Conservation (phyloP, 2,329 filamentous ascomycete genomes). For the Dothideomycetes sp. region DNA sequence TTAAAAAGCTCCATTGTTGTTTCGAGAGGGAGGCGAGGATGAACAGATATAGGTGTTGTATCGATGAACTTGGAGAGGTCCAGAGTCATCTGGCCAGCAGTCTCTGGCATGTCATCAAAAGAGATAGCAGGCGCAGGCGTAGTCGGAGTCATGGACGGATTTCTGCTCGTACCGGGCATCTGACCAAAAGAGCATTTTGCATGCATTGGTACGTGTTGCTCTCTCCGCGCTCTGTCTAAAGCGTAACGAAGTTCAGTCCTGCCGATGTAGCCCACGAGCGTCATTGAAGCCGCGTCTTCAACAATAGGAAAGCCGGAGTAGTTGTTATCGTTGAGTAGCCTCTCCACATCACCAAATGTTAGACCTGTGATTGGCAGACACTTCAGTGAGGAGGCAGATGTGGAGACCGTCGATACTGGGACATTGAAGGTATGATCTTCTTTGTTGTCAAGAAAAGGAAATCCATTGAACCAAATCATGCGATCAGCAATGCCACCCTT, state of each 20-base stretch:
- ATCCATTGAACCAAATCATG: conserved; percentile 98
- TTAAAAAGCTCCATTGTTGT: conserved; percentile 98
- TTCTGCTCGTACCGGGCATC: not conserved
- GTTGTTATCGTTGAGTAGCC: conserved; percentile 62
- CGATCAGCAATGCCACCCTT: conserved; percentile 94
- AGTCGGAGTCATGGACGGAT: conserved; percentile 17
- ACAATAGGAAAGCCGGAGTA: conserved; percentile 93
- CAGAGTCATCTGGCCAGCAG: conserved; percentile 46
- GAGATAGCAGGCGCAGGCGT: conserved; percentile 30
- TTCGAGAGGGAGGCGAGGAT: conserved; percentile 82
- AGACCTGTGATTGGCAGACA: conserved; percentile 65
- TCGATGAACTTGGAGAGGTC: conserved; percentile 87
- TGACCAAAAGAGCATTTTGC: conserved; percentile 61
- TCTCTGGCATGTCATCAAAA: conserved; percentile 49
- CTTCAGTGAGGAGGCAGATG: conserved; percentile 67
- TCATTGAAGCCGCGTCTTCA: conserved; percentile 57
- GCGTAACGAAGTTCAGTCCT: conserved; percentile 86
- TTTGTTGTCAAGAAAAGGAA: conserved; percentile 93
- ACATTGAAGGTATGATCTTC: conserved; percentile 96
- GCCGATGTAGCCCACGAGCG: conserved; percentile 82
- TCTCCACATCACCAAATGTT: conserved; percentile 64
- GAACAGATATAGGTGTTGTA: conserved; percentile 76
- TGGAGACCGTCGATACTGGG: conserved; percentile 64
- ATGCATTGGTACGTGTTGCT: conserved; percentile 52
- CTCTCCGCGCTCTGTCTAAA: conserved; percentile 64